Percentiles rank a stretch among this genome's conserved stretches.
Conservation (phyloP, 2,329 filamentous ascomycete genomes). For the Aureobasidium sp. region DNA sequence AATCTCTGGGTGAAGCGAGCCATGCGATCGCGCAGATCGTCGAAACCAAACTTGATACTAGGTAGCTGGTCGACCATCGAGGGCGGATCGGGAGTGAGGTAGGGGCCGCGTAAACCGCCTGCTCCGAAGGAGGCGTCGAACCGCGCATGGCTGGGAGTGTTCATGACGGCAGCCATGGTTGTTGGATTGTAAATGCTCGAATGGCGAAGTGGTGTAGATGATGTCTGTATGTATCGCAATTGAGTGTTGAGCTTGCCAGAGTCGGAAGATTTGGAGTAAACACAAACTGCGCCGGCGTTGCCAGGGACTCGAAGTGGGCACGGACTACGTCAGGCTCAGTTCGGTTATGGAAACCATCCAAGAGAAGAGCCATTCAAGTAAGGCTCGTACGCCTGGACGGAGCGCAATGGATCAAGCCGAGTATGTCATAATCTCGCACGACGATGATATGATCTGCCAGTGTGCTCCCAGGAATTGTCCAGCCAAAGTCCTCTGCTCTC, state of each 20-base stretch:
- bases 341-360: neutral
- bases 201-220: neutral
- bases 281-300: neutral
- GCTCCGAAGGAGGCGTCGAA: constrained; percentile 66
- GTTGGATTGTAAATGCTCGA: neutral
- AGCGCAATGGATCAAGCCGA: neutral
- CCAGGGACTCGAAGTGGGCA: neutral
- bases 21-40: constrained; percentile 93
- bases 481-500: neutral
- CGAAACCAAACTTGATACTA: constrained; percentile 90
- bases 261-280: neutral
- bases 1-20: constrained; percentile 83
- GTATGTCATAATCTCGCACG: too few species aligned
- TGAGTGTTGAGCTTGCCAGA: neutral
- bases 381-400: too few species aligned
- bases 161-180: constrained; percentile 25
- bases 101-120: constrained; percentile 46
- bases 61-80: constrained; percentile 75
- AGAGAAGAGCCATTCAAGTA: neutral
- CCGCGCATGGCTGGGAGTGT: constrained; percentile 39
- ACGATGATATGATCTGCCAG: too few species aligned
- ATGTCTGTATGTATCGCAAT: too few species aligned
- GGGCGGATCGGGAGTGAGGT: constrained; percentile 33
- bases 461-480: too few species aligned
- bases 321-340: neutral